These are phyloP conservation scores for Hypomontagnella submonticulosa DNA, from an alignment of 495 filamentous ascomycete genomes.

Conservation along the genomic window DNA sequence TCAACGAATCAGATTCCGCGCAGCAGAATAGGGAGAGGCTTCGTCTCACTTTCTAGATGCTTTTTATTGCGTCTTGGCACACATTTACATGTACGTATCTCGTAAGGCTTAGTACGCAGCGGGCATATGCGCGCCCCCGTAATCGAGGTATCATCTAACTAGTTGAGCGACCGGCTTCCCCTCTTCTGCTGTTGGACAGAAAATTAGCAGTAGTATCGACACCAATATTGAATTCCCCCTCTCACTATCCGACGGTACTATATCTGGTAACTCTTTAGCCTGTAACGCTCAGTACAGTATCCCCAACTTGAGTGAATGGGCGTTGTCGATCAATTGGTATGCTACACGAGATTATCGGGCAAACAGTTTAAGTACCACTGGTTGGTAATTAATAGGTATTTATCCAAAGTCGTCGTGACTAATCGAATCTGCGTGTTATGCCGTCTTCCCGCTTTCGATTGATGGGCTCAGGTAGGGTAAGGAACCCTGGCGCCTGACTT, in stretches of 20 bases:
- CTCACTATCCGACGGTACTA: too few species aligned
- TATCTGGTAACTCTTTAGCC: constrained; percentile 15
- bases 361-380: constrained; percentile 2
- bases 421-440: constrained; percentile 13
- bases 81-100: constrained; percentile 20
- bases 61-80: constrained; percentile 9
- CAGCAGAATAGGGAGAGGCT: constrained; percentile 3
- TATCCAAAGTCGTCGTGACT: neutral
- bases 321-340: constrained; percentile 18
- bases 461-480: constrained; percentile 5
- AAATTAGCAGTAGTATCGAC: constrained; percentile 6
- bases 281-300: neutral
- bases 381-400: neutral
- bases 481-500: neutral
- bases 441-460: constrained; percentile 1
- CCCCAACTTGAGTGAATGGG: neutral
- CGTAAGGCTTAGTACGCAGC: constrained; percentile 45
- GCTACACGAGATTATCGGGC: constrained; percentile 21
- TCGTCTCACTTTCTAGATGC: constrained; percentile 14
- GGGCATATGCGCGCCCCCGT: constrained; percentile 36
- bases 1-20: constrained; percentile 14
- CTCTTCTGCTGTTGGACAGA: constrained; percentile 3
- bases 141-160: constrained; percentile 10
- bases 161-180: constrained; percentile 10
- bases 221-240: neutral